Conservation (phyloP, 805 yeast genomes). For the Sugiyamaella marilandica region DNA sequence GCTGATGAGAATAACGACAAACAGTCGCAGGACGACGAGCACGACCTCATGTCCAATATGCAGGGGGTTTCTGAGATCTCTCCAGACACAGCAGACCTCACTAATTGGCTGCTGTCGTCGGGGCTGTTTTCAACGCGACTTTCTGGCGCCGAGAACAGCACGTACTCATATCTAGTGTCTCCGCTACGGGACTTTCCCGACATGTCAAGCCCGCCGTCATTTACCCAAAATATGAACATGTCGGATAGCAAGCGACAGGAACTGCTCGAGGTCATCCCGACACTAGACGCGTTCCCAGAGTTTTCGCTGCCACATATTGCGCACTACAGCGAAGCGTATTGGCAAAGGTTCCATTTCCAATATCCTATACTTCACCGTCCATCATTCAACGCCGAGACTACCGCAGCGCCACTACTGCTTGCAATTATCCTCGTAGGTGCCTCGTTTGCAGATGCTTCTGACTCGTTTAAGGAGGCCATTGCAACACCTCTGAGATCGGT, state of each 20-base stretch:
- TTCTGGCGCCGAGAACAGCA: neutral
- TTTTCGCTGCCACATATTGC: conserved; percentile 12
- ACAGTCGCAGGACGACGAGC: neutral
- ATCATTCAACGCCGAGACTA: conserved; percentile 45
- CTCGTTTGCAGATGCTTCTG: conserved; percentile 4
- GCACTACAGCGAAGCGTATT: conserved; percentile 37
- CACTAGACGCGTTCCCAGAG: conserved; percentile 30
- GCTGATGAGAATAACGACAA: neutral
- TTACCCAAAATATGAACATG: conserved; percentile 32
- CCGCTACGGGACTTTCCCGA: conserved; percentile 3
- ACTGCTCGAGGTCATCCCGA: conserved; percentile 21
- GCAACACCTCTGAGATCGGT: conserved; percentile 62
- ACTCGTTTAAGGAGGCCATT: conserved; percentile 40
- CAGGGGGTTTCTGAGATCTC: conserved; percentile 2
- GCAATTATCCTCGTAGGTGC: conserved; percentile 57
- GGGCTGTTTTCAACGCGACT: neutral
- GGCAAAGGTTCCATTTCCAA: conserved; percentile 57
- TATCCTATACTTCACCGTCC: conserved; percentile 56
- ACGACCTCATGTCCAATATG: neutral
- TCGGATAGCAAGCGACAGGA: conserved; percentile 27
- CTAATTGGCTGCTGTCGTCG: conserved; percentile 16
- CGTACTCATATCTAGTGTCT: conserved; percentile 5
- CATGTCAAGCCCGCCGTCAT: conserved; percentile 34
- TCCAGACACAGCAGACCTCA: conserved; percentile 14
- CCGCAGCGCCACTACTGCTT: conserved; percentile 47